These are phyloP conservation scores for Aspergillus saccharolyticus DNA, from an alignment of 495 filamentous ascomycete genomes.

Conservation along the genomic window DNA sequence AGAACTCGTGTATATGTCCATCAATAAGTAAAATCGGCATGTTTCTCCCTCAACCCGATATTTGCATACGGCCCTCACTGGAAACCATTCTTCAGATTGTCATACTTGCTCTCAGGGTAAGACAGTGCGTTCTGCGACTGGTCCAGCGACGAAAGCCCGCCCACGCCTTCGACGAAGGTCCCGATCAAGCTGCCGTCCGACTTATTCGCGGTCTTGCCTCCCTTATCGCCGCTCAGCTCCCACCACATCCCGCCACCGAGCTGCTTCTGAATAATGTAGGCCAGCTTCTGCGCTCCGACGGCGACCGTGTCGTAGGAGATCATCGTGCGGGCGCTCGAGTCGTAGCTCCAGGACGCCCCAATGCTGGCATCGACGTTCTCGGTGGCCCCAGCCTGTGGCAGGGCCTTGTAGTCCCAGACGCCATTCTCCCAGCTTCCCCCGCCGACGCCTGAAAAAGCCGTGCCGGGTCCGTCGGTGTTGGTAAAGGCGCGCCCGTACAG, in stretches of 20 bases:
- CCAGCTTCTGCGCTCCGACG: constrained; percentile 57
- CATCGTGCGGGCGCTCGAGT: constrained; percentile 54
- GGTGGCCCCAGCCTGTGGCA: constrained; percentile 43
- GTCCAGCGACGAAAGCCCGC: constrained; percentile 49
- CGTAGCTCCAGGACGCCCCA: constrained; percentile 70
- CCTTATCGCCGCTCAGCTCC: constrained; percentile 80
- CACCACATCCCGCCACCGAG: constrained; percentile 92
- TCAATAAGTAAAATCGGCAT: neutral
- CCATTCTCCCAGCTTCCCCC: constrained; percentile 68
- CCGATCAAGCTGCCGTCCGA: constrained; percentile 59
- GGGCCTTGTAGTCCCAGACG: constrained; percentile 73
- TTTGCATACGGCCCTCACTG: constrained; percentile 2
- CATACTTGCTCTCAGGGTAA: constrained; percentile 74
- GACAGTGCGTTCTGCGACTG: constrained; percentile 59
- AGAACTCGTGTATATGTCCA: neutral
- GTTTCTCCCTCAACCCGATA: too few relatives aligned
- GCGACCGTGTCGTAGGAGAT: constrained; percentile 70
- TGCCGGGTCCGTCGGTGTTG: constrained; percentile 67
- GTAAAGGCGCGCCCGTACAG: constrained; percentile 83
- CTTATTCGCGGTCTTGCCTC: constrained; percentile 32
- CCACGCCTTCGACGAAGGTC: constrained; percentile 50
- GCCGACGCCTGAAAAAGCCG: constrained; percentile 64
- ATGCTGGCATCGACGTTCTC: constrained; percentile 35
- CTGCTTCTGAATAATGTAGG: constrained; percentile 56
- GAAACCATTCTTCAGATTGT: constrained; percentile 60